Conservation (phyloP, 257 asterid species). For the Linderniella brevidens region DNA sequence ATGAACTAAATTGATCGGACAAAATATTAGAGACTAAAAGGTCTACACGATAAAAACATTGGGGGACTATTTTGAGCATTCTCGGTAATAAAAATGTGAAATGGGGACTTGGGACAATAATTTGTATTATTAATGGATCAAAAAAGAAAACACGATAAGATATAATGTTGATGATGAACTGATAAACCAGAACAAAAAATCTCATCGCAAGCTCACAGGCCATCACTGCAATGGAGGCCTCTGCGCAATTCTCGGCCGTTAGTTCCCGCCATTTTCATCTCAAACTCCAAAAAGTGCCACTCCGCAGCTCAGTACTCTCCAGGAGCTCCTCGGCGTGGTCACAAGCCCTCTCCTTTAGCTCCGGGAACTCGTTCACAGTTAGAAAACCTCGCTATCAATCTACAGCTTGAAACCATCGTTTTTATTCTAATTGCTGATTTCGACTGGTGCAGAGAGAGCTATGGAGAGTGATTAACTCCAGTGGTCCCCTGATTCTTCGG, state of each 20-base stretch:
- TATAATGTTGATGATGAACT: no score
- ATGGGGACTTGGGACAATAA: no score
- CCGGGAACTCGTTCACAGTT: conserved; percentile 49
- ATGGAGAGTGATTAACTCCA: conserved; percentile 48
- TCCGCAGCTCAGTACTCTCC: conserved; percentile 15
- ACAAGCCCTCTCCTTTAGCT: conserved; percentile 34
- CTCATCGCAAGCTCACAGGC: neutral
- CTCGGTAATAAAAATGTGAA: no score
- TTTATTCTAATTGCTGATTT: neutral
- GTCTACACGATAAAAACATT: no score
- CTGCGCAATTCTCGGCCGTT: conserved; percentile 40
- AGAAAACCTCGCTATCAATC: conserved; percentile 10
- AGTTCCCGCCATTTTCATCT: conserved; percentile 40
- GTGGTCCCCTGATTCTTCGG: conserved; percentile 13
- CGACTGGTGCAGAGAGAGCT: conserved; percentile 33
- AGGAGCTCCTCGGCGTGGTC: conserved; percentile 24
- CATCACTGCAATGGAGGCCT: conserved; percentile 41
- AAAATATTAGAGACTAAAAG: no score
- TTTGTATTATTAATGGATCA: no score
- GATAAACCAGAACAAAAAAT: no score
- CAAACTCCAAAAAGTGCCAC: conserved; percentile 19
- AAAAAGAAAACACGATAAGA: no score
- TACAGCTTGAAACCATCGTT: neutral
- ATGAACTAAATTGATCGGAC: no score
- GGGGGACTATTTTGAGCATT: no score